These are phyloP conservation scores for Fagopyrum tataricum DNA, from an alignment of 148 eudicot genomes.

Conservation along the genomic window DNA sequence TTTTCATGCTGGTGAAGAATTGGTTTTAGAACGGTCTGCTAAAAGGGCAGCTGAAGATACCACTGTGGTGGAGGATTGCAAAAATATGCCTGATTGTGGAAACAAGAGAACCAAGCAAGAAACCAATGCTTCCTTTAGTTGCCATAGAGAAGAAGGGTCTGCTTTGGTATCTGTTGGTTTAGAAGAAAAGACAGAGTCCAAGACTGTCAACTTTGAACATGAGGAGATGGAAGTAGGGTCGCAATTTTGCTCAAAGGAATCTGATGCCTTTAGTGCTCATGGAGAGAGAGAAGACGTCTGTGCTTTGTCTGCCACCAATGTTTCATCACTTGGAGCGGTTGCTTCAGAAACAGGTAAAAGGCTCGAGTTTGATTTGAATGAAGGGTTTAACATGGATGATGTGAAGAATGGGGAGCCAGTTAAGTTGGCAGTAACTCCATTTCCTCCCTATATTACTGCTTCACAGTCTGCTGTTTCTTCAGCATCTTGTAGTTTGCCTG, in stretches of 20 bases:
- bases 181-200: neutral
- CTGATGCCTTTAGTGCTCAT: neutral
- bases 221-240: neutral
- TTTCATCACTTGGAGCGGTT: neutral
- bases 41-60: neutral
- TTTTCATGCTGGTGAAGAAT: neutral
- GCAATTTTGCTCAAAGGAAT: neutral
- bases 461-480: constrained; percentile 29
- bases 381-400: constrained; percentile 60
- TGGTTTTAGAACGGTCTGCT: neutral
- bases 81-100: neutral
- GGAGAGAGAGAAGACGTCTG: constrained; percentile 11
- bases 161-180: neutral
- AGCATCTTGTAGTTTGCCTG: constrained; percentile 28
- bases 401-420: constrained; percentile 38
- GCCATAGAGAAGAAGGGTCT: neutral
- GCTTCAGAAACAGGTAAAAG: constrained; percentile 3
- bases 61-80: neutral
- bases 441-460: constrained; percentile 20
- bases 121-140: neutral
- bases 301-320: neutral
- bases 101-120: neutral
- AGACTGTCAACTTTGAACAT: neutral
- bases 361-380: constrained; percentile 59
- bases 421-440: constrained; percentile 17